Conservation (phyloP, 1,139 yeast genomes). For the Petasospora fabianii region DNA sequence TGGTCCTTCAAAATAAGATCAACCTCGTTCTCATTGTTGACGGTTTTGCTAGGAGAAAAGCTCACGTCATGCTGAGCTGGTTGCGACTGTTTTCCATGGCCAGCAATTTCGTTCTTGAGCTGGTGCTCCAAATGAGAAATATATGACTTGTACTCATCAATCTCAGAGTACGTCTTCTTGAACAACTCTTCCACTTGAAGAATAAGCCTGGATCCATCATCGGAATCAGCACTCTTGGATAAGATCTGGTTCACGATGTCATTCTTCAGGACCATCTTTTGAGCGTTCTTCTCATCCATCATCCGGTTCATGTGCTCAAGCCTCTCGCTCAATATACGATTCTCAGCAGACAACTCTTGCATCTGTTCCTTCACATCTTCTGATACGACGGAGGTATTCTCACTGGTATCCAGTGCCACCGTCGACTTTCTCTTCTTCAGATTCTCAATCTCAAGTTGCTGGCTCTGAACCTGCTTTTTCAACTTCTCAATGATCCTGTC, state of each 20-base stretch:
- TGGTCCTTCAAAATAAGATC: constrained; percentile 48
- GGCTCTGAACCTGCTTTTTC: constrained; percentile 37
- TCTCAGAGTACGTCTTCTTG: constrained; percentile 34
- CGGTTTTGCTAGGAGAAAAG: constrained; percentile 13
- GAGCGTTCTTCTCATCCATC: constrained; percentile 55
- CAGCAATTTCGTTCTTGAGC: constrained; percentile 29
- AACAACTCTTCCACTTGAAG: constrained; percentile 31
- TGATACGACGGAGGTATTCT: constrained; percentile 2
- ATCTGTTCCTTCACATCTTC: constrained; percentile 30
- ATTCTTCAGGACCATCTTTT: constrained; percentile 49
- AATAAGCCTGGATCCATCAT: constrained; percentile 17
- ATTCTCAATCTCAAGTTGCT: constrained; percentile 29
- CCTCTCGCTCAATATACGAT: constrained; percentile 56
- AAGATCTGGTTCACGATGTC: constrained; percentile 50
- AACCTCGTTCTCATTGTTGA: constrained; percentile 17
- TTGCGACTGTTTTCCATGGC: neutral
- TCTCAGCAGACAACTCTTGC: constrained; percentile 56
- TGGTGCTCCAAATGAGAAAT: constrained; percentile 60
- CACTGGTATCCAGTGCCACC: constrained; percentile 8
- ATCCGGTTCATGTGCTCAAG: constrained; percentile 66
- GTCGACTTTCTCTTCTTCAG: constrained; percentile 9
- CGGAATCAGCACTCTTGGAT: constrained; percentile 15
- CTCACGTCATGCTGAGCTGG: neutral
- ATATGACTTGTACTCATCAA: constrained; percentile 62
- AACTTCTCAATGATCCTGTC: constrained; percentile 43